These are phyloP conservation scores for Quercus suber DNA, from an alignment of 306 rosid genomes.

Conservation along the genomic window DNA sequence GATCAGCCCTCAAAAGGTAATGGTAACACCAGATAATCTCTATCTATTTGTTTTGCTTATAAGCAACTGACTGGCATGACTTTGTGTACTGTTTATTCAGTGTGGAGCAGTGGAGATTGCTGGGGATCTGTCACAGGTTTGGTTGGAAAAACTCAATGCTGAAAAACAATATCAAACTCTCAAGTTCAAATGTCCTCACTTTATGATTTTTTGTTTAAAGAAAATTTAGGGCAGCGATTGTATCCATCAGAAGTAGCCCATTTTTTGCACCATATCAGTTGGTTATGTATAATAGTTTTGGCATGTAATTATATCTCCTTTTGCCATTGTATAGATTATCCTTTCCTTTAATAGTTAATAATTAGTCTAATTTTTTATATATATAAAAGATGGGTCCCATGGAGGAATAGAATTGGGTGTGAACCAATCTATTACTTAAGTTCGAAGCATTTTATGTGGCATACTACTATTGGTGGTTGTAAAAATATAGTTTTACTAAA, in stretches of 20 bases:
- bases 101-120: constrained; percentile 77
- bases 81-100: constrained; percentile 36
- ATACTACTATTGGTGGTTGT: too few species aligned
- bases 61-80: constrained; percentile 12
- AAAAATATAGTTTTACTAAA: too few species aligned
- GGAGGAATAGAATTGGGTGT: too few species aligned
- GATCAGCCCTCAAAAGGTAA: constrained; percentile 67
- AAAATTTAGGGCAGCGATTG: neutral
- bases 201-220: neutral
- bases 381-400: too few species aligned
- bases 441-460: too few species aligned
- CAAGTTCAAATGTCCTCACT: neutral
- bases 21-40: neutral
- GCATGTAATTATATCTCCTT: neutral
- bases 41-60: neutral
- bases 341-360: neutral
- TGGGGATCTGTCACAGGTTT: constrained; percentile 60
- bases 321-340: neutral
- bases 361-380: too few species aligned
- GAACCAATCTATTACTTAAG: too few species aligned
- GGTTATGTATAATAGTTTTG: neutral
- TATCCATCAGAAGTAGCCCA: neutral
- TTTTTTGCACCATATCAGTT: neutral
- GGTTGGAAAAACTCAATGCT: constrained; percentile 41
- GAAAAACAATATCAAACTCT: neutral